These are phyloP conservation scores for Cyclostephanos tholiformis DNA, from an alignment of 108 stramenopile species.

Conservation along the genomic window DNA sequence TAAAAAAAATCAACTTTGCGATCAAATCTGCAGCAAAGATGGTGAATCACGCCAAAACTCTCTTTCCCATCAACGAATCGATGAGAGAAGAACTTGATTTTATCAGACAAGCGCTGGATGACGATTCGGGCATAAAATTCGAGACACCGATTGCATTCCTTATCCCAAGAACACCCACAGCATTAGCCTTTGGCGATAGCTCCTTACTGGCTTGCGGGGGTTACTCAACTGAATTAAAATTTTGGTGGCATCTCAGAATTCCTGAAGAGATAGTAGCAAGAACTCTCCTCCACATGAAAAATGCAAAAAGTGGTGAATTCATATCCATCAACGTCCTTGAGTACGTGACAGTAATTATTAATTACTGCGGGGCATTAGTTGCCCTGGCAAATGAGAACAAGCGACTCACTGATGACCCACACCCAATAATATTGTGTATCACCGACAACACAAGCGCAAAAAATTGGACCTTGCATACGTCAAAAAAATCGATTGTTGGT, in stretches of 20 bases:
- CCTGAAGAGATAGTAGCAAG: conserved; percentile 2
- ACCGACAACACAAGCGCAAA: conserved; percentile 24
- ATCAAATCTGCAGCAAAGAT: conserved; percentile 2
- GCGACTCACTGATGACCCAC: not conserved
- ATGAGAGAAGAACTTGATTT: conserved; percentile 18
- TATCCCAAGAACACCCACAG: conserved; percentile 6
- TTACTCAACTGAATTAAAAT: not conserved
- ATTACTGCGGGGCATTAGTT: conserved; percentile 9
- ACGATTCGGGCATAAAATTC: not conserved
- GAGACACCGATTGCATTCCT: conserved; percentile 10
- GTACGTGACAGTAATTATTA: conserved; percentile 19
- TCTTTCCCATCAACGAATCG: conserved; percentile 12
- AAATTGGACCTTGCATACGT: conserved; percentile 8
- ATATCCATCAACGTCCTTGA: conserved; percentile 14
- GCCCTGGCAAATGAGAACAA: not conserved
- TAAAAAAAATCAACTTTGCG: not conserved
- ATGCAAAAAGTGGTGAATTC: not conserved
- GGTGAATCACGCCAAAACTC: not conserved
- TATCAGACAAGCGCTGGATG: not conserved
- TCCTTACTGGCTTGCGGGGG: too few species aligned
- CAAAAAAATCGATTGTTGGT: conserved; percentile 3
- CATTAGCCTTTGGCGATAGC: too few species aligned
- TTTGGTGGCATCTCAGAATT: conserved; percentile 22
- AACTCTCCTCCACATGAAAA: not conserved
- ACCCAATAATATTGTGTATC: not conserved